Percentiles rank a stretch among this genome's conserved stretches.
phyloP scores from a whole-genome alignment of 176 grass and related monocot genomes.

The Tuctoria greenei region DNA sequence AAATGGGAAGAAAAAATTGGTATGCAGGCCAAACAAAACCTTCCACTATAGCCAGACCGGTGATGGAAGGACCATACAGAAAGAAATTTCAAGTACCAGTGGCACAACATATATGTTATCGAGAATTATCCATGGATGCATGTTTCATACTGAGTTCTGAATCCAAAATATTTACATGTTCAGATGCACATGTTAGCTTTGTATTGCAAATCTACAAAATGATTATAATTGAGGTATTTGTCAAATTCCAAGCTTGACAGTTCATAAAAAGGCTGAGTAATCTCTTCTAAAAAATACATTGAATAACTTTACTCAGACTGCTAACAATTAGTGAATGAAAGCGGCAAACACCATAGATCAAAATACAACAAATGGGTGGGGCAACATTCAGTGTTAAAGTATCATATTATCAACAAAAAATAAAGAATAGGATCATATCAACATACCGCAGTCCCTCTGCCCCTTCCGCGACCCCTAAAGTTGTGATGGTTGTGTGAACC shows the following conservation, averaged over 20 bases:
- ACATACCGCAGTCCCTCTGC: slow-evolving; percentile 67
- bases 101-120: neutral
- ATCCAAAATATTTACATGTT: neutral
- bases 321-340: neutral
- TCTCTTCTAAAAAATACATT: neutral
- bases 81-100: neutral
- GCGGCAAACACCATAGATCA: neutral
- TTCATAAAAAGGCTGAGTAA: neutral
- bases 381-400: neutral
- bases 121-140: neutral
- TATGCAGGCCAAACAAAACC: neutral
- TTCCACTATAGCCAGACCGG: neutral
- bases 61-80: neutral
- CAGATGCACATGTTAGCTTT: neutral
- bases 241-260: neutral
- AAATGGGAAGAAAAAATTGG: neutral
- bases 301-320: neutral
- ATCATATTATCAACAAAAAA: neutral
- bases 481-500: slow-evolving; percentile 55
- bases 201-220: neutral
- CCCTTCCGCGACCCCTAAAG: slow-evolving; percentile 70
- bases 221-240: neutral
- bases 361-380: neutral
- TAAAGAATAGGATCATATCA: neutral
- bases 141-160: neutral